Evolutionary conservation across 495 filamentous ascomycete species (phyloP), one percentile per base, ranked within the genome.

Genomic region (Acidiella bohemica): DNA sequence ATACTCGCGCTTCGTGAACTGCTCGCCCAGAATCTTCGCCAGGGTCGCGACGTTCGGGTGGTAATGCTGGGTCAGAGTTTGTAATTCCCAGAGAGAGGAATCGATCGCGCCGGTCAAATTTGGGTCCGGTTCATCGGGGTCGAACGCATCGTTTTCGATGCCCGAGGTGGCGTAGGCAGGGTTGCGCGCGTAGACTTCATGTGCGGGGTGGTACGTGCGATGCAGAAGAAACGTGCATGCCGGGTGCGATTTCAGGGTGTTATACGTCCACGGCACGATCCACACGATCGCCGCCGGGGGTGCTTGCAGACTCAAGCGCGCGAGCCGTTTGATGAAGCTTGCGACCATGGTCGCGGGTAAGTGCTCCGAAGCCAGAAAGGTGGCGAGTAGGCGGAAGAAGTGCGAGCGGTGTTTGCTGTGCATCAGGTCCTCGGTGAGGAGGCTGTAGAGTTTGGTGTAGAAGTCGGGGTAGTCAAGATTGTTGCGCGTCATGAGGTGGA

Each of bases 401-500:
- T 76, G 78, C 10, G 84, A 90, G 29, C 92, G 78, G 62, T 99
- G 80, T 59, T 86, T 87, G 25, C 85, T 90, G 59, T 99, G 87
- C 16, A 99, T 67, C 4, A 96, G 70, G 25, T 83, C 75, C 13
- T 74, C 70, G 56, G 94, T 81, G 5, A 96, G 68, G 11, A 96
- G 67, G 0, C 84, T 88, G 61, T 99, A 99, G 5, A 99, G 71
- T 55, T 93, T 95, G 22, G 67, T 60, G 65, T 88, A 99, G 69
- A 99, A 99, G 20, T 76, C 72, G 0, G 90, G 92, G 61, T 96
- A 96, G 61, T 96, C 92, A 25, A 99, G 70, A 57, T 99, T 96
- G 50, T 81, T 81, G 50, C 82, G 75, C 49, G 81, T 78, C 41
- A 96, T 94, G 27, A 99, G 76, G 55, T 94, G 85, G 66, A 93